A percentile compares a stretch with the other conserved stretches of the same genome.
Evolutionary conservation across 495 filamentous ascomycete species (phyloP).

Genomic region (Coniosporium apollinis): DNA sequence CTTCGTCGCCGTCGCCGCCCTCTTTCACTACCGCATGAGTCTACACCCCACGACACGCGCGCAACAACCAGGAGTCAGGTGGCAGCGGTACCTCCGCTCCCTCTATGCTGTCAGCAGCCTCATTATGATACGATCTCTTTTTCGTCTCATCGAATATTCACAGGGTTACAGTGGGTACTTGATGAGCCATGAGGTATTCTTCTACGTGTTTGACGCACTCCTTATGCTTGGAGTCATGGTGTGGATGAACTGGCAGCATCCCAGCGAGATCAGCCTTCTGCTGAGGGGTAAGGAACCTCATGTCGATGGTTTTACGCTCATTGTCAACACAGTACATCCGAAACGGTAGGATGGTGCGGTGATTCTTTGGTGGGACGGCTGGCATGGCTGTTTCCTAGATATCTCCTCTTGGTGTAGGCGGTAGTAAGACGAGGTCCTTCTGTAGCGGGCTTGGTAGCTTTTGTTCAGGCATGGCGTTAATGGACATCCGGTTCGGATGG

Average conservation of each 20-base stretch:
- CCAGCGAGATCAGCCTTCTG: slow-evolving; percentile 22
- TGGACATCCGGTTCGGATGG: no score
- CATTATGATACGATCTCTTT: slow-evolving; percentile 44
- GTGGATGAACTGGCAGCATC: slow-evolving; percentile 30
- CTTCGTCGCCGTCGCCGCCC: slow-evolving; percentile 24
- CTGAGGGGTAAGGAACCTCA: no score
- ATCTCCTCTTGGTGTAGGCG: no score
- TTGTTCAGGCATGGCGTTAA: no score
- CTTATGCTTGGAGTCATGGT: slow-evolving; percentile 40
- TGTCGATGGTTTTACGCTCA: no score
- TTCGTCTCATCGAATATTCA: slow-evolving; percentile 46
- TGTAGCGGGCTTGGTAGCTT: no score
- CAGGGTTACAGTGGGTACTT: slow-evolving; percentile 36
- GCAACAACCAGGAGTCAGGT: slow-evolving; percentile 17
- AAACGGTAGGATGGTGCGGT: no score
- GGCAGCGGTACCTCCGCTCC: slow-evolving; percentile 33
- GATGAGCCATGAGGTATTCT: slow-evolving; percentile 36
- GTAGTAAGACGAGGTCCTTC: no score
- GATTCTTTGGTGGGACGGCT: no score
- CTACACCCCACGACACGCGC: slow-evolving; percentile 4
- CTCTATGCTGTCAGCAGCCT: slow-evolving; percentile 36
- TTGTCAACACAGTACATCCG: no score
- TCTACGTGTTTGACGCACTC: slow-evolving; percentile 47
- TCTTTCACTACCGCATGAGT: slow-evolving; percentile 26
- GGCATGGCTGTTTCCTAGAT: no score